Evolutionary conservation across 768 basidiomycete genomes (phyloP).

Genomic region (Daedaleopsis nitida): DNA sequence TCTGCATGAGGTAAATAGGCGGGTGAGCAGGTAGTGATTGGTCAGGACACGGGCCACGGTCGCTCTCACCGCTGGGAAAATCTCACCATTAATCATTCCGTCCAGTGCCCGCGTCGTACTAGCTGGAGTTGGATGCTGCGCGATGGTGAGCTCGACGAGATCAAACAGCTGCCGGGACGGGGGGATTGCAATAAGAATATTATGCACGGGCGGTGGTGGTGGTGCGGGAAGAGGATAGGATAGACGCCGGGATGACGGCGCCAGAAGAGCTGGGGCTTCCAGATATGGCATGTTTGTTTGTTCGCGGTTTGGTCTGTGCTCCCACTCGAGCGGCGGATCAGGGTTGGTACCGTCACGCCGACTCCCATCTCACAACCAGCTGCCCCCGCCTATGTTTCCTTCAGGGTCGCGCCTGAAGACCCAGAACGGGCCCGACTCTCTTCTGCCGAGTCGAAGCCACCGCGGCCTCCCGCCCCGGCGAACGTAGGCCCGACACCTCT

Average conservation of each 20-base stretch:
- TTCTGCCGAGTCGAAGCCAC: too few species aligned
- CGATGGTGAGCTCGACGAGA: not conserved
- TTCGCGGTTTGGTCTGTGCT: not conserved
- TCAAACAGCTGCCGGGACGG: not conserved
- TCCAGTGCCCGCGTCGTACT: not conserved
- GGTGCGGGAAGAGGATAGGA: not conserved
- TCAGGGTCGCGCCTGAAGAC: not conserved
- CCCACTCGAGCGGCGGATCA: not conserved
- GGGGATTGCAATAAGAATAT: not conserved
- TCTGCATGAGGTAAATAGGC: constrained; percentile 10
- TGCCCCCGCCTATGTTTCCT: too few species aligned
- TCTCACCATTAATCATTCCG: not conserved
- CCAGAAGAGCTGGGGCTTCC: not conserved
- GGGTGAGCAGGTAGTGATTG: constrained; percentile 4
- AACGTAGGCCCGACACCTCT: too few species aligned
- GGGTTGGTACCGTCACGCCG: not conserved
- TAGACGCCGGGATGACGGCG: not conserved
- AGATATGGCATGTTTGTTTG: not conserved
- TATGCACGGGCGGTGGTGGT: not conserved
- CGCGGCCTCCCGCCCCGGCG: too few species aligned
- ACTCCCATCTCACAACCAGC: not conserved
- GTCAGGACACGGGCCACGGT: not conserved
- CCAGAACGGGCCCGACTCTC: too few species aligned
- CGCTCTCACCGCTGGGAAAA: constrained; percentile 18
- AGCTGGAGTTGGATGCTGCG: not conserved